Percentiles rank a stretch among this genome's conserved stretches.
These are phyloP conservation scores for Sarcodon sp. DNA, from an alignment of 768 basidiomycete genomes.

Conservation along the genomic window DNA sequence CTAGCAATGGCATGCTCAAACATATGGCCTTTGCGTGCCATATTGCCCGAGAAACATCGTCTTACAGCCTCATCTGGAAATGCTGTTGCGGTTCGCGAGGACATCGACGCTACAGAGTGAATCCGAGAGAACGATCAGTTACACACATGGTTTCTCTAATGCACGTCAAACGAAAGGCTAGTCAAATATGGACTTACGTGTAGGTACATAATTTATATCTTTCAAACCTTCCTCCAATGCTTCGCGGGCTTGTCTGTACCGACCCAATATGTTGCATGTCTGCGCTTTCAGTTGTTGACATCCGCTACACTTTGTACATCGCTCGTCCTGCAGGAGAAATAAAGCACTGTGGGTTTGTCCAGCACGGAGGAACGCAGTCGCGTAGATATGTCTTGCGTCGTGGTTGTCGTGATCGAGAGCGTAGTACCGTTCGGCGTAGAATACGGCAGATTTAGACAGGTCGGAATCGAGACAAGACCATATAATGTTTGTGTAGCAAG, in stretches of 20 bases:
- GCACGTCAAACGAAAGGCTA: slow-evolving; percentile 3
- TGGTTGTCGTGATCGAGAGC: slow-evolving; percentile 60
- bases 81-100: slow-evolving; percentile 35
- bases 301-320: slow-evolving; percentile 35
- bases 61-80: slow-evolving; percentile 66
- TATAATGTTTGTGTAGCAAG: slow-evolving; percentile 60
- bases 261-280: slow-evolving; percentile 59
- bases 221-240: slow-evolving; percentile 51
- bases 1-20: slow-evolving; percentile 57
- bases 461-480: slow-evolving; percentile 81
- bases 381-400: slow-evolving; percentile 77
- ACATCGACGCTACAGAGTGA: slow-evolving; percentile 35
- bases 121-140: slow-evolving; percentile 5
- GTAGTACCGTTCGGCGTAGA: slow-evolving; percentile 81
- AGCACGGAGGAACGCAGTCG: slow-evolving; percentile 57
- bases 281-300: slow-evolving; percentile 73
- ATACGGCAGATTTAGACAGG: slow-evolving; percentile 68
- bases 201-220: slow-evolving; percentile 36
- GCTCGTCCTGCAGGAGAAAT: slow-evolving; percentile 34
- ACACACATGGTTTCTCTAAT: not conserved
- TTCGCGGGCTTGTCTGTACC: slow-evolving; percentile 67
- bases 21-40: slow-evolving; percentile 71
- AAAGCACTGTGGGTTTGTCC: slow-evolving; percentile 63
- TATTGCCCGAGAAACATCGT: slow-evolving; percentile 63
- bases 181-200: slow-evolving; percentile 31